A percentile compares a stretch with the other conserved stretches of the same genome.
Evolutionary conservation across 345 rosid species (phyloP).

Genomic region (Geranium rotundifolium): DNA sequence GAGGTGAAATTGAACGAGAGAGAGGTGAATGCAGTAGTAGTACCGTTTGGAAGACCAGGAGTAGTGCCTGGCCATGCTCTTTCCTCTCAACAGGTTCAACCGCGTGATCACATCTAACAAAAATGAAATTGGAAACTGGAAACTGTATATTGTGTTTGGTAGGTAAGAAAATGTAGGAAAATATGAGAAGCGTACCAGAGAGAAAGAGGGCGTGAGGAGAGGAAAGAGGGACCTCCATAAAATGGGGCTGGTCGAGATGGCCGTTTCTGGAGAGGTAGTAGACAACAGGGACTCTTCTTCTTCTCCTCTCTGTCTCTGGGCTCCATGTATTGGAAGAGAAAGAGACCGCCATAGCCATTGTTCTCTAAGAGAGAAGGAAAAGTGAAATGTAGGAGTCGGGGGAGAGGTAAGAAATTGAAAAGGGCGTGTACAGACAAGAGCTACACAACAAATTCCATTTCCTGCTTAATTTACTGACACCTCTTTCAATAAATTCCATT

Average conservation of each 20-base stretch:
- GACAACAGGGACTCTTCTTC: slow-evolving; percentile 17
- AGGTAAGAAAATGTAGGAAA: not conserved
- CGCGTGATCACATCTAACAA: slow-evolving; percentile 25
- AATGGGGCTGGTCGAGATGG: slow-evolving; percentile 39
- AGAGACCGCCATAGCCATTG: too few species aligned
- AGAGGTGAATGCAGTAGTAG: slow-evolving; percentile 1
- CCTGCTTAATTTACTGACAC: too few species aligned
- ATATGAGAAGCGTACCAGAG: not conserved
- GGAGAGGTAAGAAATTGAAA: too few species aligned
- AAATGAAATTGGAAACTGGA: not conserved
- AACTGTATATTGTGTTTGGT: too few species aligned
- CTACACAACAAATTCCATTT: too few species aligned
- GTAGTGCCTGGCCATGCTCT: slow-evolving; percentile 29
- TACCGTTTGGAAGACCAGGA: slow-evolving; percentile 39
- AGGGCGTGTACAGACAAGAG: too few species aligned
- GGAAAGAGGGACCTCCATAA: slow-evolving; percentile 34
- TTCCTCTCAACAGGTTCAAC: slow-evolving; percentile 28
- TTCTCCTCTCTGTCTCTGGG: too few species aligned
- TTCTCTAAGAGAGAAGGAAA: too few species aligned
- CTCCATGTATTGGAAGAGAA: too few species aligned
- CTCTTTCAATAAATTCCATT: too few species aligned
- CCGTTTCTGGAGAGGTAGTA: slow-evolving; percentile 33
- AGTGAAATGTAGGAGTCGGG: too few species aligned
- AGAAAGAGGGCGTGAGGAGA: slow-evolving; percentile 12
- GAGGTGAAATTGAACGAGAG: not conserved